Evolutionary conservation across 2,329 filamentous ascomycete species (phyloP), one percentile per base, ranked within the genome.

Genomic region (Bipolaris victoriae): DNA sequence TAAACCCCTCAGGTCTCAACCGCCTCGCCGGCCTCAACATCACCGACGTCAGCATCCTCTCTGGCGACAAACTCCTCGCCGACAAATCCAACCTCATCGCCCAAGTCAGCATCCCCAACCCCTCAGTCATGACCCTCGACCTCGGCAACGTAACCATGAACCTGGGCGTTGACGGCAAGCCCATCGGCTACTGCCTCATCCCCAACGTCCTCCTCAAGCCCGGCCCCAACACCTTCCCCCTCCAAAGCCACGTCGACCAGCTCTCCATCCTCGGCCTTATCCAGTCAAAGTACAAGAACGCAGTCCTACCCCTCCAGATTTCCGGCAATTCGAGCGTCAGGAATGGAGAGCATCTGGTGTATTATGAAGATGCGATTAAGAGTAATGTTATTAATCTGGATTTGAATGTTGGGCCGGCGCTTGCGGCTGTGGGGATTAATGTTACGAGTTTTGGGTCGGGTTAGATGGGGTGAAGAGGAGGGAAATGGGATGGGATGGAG

Each of bases 101-200:
- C 64, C 82, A 78, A 13, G 82, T 83, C 55, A 78, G 79, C 55
- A 87, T 90, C 49, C 86, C 86, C 63, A 91, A 90, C 73, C 82
- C 80, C 6, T 88, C 87, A 1, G 76, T 84, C 49, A 81, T 88
- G 69, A 85, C 82, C n/a, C 80, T 90, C 50, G 83, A 88, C 33
- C 83, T 90, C 80, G 88, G 88, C 65, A 88, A 90, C 66, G 79
- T 85, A 35, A 83, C 83, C 26, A 88, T 89, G 74, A 76, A 80
- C 73, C 86, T 86, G 68, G 84, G 79, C 65, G 80, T 88, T 50
- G 79, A 82, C 43, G 81, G 78, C 44, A 63, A 74, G 43, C 61
- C 77, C 1, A 79, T 90, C 59, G 88, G 88, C 50, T 82, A 76
- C 39, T 76, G 85, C 7, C 83, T 80, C 60, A 81, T 90, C 59